These are phyloP conservation scores for Leccinum griseonigrum DNA, from an alignment of 1,284 basidiomycete genomes.

Conservation along the genomic window DNA sequence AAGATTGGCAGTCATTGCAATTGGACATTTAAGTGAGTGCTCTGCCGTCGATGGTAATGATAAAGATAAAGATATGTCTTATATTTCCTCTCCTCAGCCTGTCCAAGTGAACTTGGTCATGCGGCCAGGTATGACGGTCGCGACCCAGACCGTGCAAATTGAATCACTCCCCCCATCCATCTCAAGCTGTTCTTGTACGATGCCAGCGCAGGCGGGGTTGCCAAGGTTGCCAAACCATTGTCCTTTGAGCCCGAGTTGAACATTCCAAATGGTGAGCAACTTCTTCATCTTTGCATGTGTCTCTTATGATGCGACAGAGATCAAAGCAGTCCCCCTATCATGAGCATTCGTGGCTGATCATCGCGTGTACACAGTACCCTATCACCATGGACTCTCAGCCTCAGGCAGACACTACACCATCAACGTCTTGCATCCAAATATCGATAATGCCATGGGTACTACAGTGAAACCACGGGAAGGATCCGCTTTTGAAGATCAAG, in stretches of 20 bases:
- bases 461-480: slow-evolving; percentile 44
- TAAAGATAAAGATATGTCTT: background rate
- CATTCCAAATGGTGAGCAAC: slow-evolving; percentile 59
- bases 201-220: slow-evolving; percentile 71
- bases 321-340: slow-evolving; percentile 56
- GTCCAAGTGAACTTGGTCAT: slow-evolving; percentile 69
- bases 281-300: background rate
- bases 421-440: slow-evolving; percentile 81
- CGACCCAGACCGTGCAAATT: slow-evolving; percentile 85
- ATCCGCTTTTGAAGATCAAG: slow-evolving; percentile 31
- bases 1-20: slow-evolving; percentile 90
- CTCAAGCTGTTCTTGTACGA: slow-evolving; percentile 95
- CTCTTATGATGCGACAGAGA: slow-evolving; percentile 41
- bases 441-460: slow-evolving; percentile 38
- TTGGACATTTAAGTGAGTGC: slow-evolving; percentile 82
- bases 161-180: slow-evolving; percentile 87
- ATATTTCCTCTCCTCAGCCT: slow-evolving; percentile 79
- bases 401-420: slow-evolving; percentile 78
- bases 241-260: slow-evolving; percentile 78
- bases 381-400: slow-evolving; percentile 87
- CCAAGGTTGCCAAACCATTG: slow-evolving; percentile 85
- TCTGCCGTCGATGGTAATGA: background rate
- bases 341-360: background rate
- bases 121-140: slow-evolving; percentile 65
- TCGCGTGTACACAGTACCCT: slow-evolving; percentile 58